These are phyloP conservation scores for Mortierella sp. DNA, from an alignment of 371 early-diverging fungal species.

Conservation along the genomic window DNA sequence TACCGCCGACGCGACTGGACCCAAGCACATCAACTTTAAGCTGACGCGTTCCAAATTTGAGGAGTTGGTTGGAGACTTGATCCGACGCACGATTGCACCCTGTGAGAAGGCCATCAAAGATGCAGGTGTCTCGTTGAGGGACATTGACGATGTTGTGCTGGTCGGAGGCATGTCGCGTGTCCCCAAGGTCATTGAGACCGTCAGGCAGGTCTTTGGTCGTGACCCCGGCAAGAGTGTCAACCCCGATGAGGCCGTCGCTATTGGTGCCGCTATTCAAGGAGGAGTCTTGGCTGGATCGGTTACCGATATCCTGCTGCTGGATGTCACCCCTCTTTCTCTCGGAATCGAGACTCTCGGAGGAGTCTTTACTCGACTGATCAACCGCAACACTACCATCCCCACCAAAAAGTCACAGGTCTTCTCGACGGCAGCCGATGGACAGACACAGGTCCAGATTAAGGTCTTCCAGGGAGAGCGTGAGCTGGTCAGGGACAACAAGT, in stretches of 20 bases:
- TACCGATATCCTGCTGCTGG: conserved; percentile 94
- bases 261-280: conserved; percentile 99
- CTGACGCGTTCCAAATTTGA: conserved; percentile 95
- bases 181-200: conserved; percentile 97
- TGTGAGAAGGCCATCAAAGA: conserved; percentile 98
- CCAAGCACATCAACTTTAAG: conserved; percentile 96
- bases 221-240: conserved; percentile 96
- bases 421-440: conserved; percentile 99
- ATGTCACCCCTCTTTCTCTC: conserved; percentile 98
- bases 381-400: conserved; percentile 99
- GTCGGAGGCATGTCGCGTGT: conserved; percentile 99
- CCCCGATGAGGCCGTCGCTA: conserved; percentile 99
- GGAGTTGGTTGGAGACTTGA: conserved; percentile 81
- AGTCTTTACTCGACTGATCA: conserved; percentile 98
- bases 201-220: conserved; percentile 90
- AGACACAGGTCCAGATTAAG: conserved; percentile 97
- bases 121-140: conserved; percentile 85
- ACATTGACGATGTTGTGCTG: conserved; percentile 97
- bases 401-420: conserved; percentile 99
- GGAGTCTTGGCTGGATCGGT: conserved; percentile 98
- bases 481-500: conserved; percentile 97
- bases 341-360: conserved; percentile 98
- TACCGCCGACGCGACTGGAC: conserved; percentile 92
- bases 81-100: conserved; percentile 93
- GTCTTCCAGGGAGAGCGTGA: conserved; percentile 99